Conservation (phyloP, 2,329 filamentous ascomycete genomes). For the Trichophyton verrucosum region DNA sequence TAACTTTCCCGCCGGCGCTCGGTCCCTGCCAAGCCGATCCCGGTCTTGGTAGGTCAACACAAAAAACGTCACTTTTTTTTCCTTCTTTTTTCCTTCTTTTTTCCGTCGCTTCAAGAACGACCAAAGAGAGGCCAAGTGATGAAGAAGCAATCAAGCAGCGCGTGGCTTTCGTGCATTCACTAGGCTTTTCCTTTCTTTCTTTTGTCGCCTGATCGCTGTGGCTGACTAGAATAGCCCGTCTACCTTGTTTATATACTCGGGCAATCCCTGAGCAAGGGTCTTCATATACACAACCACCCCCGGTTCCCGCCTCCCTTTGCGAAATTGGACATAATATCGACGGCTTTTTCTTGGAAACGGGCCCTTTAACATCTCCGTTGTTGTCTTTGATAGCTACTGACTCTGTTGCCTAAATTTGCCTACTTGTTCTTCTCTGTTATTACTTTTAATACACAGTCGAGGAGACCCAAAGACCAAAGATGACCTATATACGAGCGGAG, state of each 20-base stretch:
- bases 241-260: not conserved
- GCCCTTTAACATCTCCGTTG: not conserved
- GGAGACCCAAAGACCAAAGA: conserved; percentile 26
- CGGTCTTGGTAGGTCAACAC: not conserved
- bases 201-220: not conserved
- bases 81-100: not conserved
- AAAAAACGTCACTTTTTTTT: not conserved
- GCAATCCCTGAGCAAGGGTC: not conserved
- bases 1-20: not conserved
- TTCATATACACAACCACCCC: not conserved
- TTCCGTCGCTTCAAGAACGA: not conserved
- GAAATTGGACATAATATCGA: not conserved
- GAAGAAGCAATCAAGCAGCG: not conserved
- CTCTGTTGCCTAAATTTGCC: not conserved
- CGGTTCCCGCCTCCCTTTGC: not conserved
- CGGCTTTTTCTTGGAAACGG: not conserved
- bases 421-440: not conserved
- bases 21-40: not conserved
- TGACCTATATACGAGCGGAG: conserved; percentile 93
- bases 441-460: not conserved
- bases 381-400: too few species aligned
- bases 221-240: not conserved
- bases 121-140: not conserved
- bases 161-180: not conserved
- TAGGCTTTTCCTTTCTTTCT: not conserved